A percentile compares a stretch with the other conserved stretches of the same genome.
phyloP scores from a whole-genome alignment of 1,139 yeast genomes.

The Lodderomyces metapsilosis region DNA sequence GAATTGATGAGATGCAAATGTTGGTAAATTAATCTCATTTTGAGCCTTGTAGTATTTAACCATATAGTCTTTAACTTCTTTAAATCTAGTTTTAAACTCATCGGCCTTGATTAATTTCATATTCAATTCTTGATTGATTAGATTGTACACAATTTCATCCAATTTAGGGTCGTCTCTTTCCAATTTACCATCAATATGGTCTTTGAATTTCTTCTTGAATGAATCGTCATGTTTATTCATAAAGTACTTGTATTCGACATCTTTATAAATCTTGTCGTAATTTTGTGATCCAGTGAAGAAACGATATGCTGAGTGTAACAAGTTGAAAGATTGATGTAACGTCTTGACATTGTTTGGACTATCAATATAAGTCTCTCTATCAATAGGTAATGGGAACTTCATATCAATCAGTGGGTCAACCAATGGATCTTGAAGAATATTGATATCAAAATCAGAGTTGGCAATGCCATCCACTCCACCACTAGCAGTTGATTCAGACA shows the following conservation, averaged over 20 bases:
- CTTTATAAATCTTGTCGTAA: constrained; percentile 31
- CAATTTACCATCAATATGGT: constrained; percentile 35
- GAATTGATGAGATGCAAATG: constrained; percentile 24
- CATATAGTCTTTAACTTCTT: constrained; percentile 41
- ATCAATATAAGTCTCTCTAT: constrained; percentile 30
- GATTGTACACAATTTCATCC: constrained; percentile 37
- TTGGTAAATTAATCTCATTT: constrained; percentile 40
- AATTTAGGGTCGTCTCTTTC: constrained; percentile 32
- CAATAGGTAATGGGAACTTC: constrained; percentile 42
- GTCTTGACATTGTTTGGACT: constrained; percentile 29
- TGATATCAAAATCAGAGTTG: constrained; percentile 30
- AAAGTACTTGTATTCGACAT: constrained; percentile 36
- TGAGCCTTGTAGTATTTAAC: constrained; percentile 36
- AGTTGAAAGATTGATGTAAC: constrained; percentile 25
- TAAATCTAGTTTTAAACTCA: constrained; percentile 34
- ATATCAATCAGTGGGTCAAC: constrained; percentile 32
- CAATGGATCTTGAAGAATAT: constrained; percentile 38
- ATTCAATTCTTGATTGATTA: constrained; percentile 40
- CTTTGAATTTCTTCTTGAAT: constrained; percentile 29
- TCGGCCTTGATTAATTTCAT: constrained; percentile 39
- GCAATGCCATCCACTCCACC: constrained; percentile 11
- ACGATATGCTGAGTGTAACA: constrained; percentile 32
- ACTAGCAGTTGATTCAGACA: neutral
- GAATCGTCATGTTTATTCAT: constrained; percentile 32
- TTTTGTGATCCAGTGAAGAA: constrained; percentile 26